These are phyloP conservation scores for Candida easanensis DNA, from an alignment of 805 yeast genomes.

Conservation along the genomic window DNA sequence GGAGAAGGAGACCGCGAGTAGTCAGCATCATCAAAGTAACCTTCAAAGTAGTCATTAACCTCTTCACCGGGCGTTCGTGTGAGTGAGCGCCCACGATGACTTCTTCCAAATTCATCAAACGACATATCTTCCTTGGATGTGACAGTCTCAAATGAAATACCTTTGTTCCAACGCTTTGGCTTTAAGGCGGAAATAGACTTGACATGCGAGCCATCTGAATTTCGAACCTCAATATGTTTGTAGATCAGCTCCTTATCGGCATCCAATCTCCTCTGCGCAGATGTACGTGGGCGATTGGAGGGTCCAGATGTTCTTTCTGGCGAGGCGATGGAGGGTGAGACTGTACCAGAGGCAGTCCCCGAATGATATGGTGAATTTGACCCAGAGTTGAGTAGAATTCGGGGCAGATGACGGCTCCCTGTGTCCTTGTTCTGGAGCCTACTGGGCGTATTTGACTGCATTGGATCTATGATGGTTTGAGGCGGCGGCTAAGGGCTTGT, in stretches of 20 bases:
- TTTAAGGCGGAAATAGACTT: not conserved
- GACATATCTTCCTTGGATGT: not conserved
- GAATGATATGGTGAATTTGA: not conserved
- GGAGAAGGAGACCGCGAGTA: not conserved
- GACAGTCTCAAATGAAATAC: conserved; percentile 6
- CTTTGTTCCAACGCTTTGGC: not conserved
- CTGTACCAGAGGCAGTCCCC: no score
- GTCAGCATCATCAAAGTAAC: not conserved
- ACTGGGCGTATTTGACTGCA: no score
- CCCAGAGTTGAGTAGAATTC: conserved; percentile 10
- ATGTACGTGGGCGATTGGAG: not conserved
- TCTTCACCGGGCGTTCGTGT: not conserved
- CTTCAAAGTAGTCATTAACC: not conserved
- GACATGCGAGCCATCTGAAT: not conserved
- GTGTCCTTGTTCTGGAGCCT: no score
- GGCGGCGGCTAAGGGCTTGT: no score
- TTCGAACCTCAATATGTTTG: not conserved
- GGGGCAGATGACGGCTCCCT: no score
- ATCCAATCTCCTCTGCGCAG: not conserved
- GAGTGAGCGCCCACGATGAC: not conserved
- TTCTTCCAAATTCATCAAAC: not conserved
- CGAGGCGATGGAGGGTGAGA: no score
- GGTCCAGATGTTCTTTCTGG: not conserved
- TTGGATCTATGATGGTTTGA: no score
- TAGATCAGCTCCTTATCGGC: not conserved